A percentile compares a stretch with the other conserved stretches of the same genome.
phyloP scores from a whole-genome alignment of 768 basidiomycete genomes.

The Lactarius deliciosus region DNA sequence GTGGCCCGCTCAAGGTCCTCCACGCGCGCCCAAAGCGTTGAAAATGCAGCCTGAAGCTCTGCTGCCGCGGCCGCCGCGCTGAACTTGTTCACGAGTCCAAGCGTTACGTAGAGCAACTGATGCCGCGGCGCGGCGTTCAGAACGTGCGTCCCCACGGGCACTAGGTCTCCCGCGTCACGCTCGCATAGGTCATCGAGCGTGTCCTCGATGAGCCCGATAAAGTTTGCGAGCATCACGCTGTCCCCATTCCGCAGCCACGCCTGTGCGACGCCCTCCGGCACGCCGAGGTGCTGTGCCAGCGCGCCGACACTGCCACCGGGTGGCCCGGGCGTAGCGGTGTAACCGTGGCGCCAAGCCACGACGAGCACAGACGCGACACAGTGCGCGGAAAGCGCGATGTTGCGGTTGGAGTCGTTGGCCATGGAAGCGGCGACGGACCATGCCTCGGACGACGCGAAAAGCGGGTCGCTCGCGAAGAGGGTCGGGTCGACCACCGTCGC shows the following conservation, averaged over 20 bases:
- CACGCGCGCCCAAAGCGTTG: slow-evolving; percentile 8
- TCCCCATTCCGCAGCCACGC: slow-evolving; percentile 1
- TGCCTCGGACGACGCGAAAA: slow-evolving; percentile 19
- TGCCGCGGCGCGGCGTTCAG: not conserved
- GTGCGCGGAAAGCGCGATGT: slow-evolving; percentile 18
- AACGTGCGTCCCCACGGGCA: not conserved
- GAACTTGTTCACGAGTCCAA: slow-evolving; percentile 21
- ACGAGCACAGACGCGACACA: slow-evolving; percentile 17
- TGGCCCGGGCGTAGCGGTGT: not conserved
- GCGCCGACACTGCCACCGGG: not conserved
- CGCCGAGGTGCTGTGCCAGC: slow-evolving; percentile 8
- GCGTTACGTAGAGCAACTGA: slow-evolving; percentile 6
- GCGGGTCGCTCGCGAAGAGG: slow-evolving; percentile 12
- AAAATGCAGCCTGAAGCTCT: slow-evolving; percentile 11
- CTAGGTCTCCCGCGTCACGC: not conserved
- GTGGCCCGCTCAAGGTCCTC: not conserved
- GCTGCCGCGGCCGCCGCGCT: not conserved
- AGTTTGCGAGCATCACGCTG: slow-evolving; percentile 13
- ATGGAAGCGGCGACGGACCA: slow-evolving; percentile 11
- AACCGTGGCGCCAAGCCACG: slow-evolving; percentile 2
- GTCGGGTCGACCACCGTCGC: not conserved
- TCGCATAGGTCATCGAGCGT: slow-evolving; percentile 10
- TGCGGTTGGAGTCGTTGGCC: slow-evolving; percentile 3
- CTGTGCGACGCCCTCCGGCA: slow-evolving; percentile 8
- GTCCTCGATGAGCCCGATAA: slow-evolving; percentile 11